These are phyloP conservation scores for Hibiscus syriacus DNA, from an alignment of 345 rosid species.

Conservation along the genomic window DNA sequence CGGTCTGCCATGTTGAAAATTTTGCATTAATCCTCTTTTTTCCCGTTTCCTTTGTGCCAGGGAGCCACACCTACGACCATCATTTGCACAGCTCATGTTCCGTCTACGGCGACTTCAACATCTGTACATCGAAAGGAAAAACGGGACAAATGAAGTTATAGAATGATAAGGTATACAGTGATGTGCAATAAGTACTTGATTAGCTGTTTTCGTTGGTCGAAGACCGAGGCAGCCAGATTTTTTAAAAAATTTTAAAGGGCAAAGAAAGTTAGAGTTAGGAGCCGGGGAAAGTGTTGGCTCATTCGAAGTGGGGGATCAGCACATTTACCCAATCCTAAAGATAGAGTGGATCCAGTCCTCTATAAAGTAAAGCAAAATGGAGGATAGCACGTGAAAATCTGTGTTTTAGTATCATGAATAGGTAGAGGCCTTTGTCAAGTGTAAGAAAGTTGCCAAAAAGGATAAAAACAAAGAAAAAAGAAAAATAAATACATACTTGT, in stretches of 20 bases:
- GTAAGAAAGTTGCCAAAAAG: neutral
- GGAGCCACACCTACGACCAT: neutral
- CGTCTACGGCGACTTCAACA: neutral
- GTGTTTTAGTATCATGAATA: neutral
- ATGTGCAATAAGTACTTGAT: neutral
- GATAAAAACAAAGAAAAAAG: neutral
- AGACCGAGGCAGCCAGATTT: neutral
- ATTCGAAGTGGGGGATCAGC: neutral
- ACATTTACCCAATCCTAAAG: neutral
- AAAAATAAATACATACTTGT: too few species aligned
- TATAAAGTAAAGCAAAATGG: neutral
- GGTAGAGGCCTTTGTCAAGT: neutral
- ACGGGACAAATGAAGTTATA: neutral
- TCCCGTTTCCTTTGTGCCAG: neutral
- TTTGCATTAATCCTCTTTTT: neutral
- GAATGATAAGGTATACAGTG: neutral
- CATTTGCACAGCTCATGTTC: neutral
- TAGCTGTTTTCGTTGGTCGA: neutral
- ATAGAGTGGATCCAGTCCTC: neutral
- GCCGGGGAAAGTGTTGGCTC: neutral
- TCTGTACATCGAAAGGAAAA: neutral
- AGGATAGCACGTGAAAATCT: neutral
- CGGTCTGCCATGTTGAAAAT: neutral
- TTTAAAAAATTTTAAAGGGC: neutral
- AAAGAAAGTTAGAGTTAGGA: neutral